Base-by-base conservation (phyloP, 768 basidiomycete species). In the Pholiota molesta region DNA sequence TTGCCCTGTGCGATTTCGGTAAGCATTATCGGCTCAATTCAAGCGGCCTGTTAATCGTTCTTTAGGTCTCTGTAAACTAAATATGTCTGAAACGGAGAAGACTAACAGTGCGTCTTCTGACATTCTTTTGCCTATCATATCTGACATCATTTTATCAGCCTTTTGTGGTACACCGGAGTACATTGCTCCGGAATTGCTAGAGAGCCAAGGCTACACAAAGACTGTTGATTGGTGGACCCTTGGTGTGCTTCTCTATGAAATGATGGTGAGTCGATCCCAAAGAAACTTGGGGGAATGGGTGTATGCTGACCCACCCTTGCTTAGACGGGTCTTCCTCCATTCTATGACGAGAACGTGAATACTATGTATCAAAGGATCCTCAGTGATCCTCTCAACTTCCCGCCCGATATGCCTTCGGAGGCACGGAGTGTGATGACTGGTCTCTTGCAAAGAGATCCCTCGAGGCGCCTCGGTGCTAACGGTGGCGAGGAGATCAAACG, bases 191-290 rank as follows among this genome's bases (percentile, higher is more conserved):
- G 97, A 99, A 73, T 85, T 99, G 39, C 85, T 99, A 64, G 94
- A 96, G 72, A 97, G 92, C 64, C 92, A 94, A 70, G 97, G 97
- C 1, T 98, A 99, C 77, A 97, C 95, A 4, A 96, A 96, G 71
- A 97, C 97, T 0, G 97, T 99, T 16, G 97, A 99, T 71, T 99
- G 97, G 97, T 96, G 94, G 97, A 99, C 97, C 0, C 81, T 98
- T 4, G 97, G 97, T 37, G 96, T 99, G 19, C 83, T 99, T 57
- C 82, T 99, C 47, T 99, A 94, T 71, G 97, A 99, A 78, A 97
- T 98, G 92, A 93, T 94, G 92, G 91, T 89, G 58, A 23, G 79
- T 40, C 19, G 19, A 19, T 29, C 35, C 33, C 26, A 17, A 9
- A 21, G n/a, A 11, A 44, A 11, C 11, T n/a, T 26, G 8, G 4